A percentile compares a stretch with the other conserved stretches of the same genome.
Conservation (phyloP, 1,284 basidiomycete species). For the Marasmius sp. region DNA sequence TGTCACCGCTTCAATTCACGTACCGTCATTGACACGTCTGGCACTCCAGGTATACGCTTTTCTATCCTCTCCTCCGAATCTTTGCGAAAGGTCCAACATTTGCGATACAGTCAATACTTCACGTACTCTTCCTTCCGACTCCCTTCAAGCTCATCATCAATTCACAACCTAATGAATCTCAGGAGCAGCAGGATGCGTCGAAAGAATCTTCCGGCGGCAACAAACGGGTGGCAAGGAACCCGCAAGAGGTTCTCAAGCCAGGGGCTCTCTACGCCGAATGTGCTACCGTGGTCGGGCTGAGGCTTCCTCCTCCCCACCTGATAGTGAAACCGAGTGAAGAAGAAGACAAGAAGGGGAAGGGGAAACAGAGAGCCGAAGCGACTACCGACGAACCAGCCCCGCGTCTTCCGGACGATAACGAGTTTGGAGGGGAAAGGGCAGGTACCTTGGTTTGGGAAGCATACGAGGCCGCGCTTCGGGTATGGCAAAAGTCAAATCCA, state of each 20-base stretch:
- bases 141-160: conserved; percentile 54
- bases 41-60: conserved; percentile 49
- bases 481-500: conserved; percentile 52
- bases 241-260: conserved; percentile 66
- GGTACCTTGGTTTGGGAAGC: conserved; percentile 74
- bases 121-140: conserved; percentile 73
- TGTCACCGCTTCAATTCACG: conserved; percentile 12
- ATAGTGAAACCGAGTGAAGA: conserved; percentile 9
- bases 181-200: conserved; percentile 2
- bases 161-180: conserved; percentile 20
- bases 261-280: conserved; percentile 77
- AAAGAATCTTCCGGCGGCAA: conserved; percentile 13
- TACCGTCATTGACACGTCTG: conserved; percentile 8
- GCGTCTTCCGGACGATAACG: conserved; percentile 56
- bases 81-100: conserved; percentile 60
- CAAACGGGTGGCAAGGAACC: conserved; percentile 21
- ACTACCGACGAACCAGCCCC: conserved; percentile 25
- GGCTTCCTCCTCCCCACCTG: conserved; percentile 33
- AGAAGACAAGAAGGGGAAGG: conserved; percentile 10
- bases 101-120: conserved; percentile 63
- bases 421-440: conserved; percentile 64
- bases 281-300: conserved; percentile 50
- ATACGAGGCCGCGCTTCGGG: conserved; percentile 61
- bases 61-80: conserved; percentile 60
- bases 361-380: conserved; percentile 10